phyloP scores from a whole-genome alignment of 1,284 basidiomycete species.

The Malassezia slooffiae region DNA sequence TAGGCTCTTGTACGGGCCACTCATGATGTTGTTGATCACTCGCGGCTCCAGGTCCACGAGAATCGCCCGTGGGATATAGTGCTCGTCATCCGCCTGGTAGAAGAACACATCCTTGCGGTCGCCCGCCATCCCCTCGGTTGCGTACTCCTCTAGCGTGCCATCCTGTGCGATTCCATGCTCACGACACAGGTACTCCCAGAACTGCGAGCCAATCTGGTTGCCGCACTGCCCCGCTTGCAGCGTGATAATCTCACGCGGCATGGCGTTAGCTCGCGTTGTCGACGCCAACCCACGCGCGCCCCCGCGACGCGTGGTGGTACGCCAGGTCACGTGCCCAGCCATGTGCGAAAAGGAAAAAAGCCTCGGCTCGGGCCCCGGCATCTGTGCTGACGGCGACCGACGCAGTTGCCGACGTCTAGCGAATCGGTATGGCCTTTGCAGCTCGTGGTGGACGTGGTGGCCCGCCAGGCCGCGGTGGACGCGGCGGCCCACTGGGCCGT shows the following conservation, averaged over 20 bases:
- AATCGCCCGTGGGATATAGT: constrained; percentile 94
- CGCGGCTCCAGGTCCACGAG: constrained; percentile 95
- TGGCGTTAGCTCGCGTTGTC: constrained; percentile 11
- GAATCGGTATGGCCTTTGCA: constrained; percentile 12
- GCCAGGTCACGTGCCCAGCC: constrained; percentile 10
- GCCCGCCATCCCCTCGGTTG: constrained; percentile 34
- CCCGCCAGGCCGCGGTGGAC: constrained; percentile 12
- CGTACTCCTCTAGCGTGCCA: constrained; percentile 43
- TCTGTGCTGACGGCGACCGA: constrained; percentile 6
- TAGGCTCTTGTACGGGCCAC: constrained; percentile 79
- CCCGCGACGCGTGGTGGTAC: constrained; percentile 7
- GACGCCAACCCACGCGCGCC: too few species aligned
- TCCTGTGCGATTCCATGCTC: constrained; percentile 44
- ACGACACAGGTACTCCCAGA: constrained; percentile 45
- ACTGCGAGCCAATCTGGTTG: constrained; percentile 45
- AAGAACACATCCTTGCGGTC: constrained; percentile 99
- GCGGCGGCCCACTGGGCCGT: constrained; percentile 17
- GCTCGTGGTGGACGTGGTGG: constrained; percentile 26
- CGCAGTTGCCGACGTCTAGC: too few species aligned
- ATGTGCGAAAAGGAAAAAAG: constrained; percentile 14
- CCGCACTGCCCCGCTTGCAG: constrained; percentile 45
- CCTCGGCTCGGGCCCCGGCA: constrained; percentile 1
- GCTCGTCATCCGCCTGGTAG: constrained; percentile 98
- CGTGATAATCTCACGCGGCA: constrained; percentile 45
- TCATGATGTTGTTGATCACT: constrained; percentile 87